Evolutionary conservation across 208 protist genomes (phyloP), one percentile per base, ranked within the genome.

Genomic region (Leishmania arabica): DNA sequence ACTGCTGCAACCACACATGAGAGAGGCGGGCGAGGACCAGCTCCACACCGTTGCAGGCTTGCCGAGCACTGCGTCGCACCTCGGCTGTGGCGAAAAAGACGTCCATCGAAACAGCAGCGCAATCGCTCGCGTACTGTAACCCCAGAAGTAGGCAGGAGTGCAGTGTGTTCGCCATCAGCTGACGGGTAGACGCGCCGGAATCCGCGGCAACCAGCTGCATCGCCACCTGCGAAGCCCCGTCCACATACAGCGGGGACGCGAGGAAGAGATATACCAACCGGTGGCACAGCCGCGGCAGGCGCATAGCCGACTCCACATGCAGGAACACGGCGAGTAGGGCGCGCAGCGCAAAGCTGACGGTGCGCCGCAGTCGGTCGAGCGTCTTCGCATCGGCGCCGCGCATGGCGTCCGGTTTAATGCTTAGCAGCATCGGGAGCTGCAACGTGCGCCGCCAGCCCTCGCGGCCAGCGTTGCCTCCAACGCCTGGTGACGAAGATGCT

Each of bases 191-290:
- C 34, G 66, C 78, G 13, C 76, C 51, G 11, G 81, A 47, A 27
- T 81, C 69, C 45, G 85, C 78, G 19, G 78, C 78, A 54, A 88
- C 81, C 24, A 88, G 77, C 66, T 89, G 80, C 53, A 94, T 77
- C 8, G 77, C 51, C 78, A 86, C 82, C 71, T 86, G 82, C 42
- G 89, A 88, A 60, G 92, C 84, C 0, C 92, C 93, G 19, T 95
- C 89, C 31, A 95, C 86, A 77, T 95, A 95, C 8, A 97, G 80
- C 21, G 92, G 91, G 0, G 94, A 97, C 7, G 88, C 73, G 21
- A 95, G 47, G 58, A 97, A 95, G 60, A 89, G 85, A 77, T 80
- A 83, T n/a, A 87, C 77, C 45, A 95, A 49, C 6, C 75, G 72
- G 42, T 78, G 87, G 73, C 89, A 80, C 42, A 93, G 64, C 51